Evolutionary conservation across 768 basidiomycete species (phyloP).

Genomic region (Hericium rajendrae): DNA sequence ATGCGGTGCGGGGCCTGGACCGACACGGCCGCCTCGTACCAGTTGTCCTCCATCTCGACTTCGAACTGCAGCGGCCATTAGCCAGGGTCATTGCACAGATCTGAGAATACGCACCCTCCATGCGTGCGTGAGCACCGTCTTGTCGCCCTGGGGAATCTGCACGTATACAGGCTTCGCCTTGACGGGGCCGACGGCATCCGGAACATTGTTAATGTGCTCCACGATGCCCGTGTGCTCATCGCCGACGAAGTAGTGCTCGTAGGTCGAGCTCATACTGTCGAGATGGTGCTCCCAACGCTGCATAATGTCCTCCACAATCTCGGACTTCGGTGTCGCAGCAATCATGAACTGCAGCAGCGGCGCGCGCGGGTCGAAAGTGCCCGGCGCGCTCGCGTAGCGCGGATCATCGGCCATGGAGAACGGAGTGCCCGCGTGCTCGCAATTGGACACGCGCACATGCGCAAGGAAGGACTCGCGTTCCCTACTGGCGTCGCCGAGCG

Average conservation of each 20-base stretch:
- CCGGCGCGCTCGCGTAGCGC: neutral
- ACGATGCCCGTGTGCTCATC: slow-evolving; percentile 27
- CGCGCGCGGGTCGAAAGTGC: slow-evolving; percentile 30
- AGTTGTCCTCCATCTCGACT: slow-evolving; percentile 90
- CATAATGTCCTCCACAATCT: slow-evolving; percentile 39
- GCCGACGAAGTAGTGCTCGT: slow-evolving; percentile 37
- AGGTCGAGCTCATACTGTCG: slow-evolving; percentile 35
- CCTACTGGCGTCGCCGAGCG: slow-evolving; percentile 7
- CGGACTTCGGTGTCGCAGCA: slow-evolving; percentile 50
- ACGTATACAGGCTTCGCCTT: slow-evolving; percentile 73
- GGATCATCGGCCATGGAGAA: slow-evolving; percentile 23
- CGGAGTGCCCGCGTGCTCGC: slow-evolving; percentile 37
- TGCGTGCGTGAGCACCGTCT: slow-evolving; percentile 58
- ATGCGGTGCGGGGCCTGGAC: slow-evolving; percentile 66
- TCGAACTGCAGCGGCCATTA: slow-evolving; percentile 47
- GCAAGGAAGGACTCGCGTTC: slow-evolving; percentile 24
- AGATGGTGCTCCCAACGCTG: slow-evolving; percentile 41
- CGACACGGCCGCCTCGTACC: slow-evolving; percentile 88
- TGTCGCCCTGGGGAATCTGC: slow-evolving; percentile 63
- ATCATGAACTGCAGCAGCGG: slow-evolving; percentile 76
- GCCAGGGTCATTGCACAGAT: neutral
- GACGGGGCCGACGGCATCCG: slow-evolving; percentile 72
- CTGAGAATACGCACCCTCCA: slow-evolving; percentile 52
- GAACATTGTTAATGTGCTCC: slow-evolving; percentile 51
- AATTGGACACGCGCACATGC: slow-evolving; percentile 48